phyloP scores from a whole-genome alignment of 305 asterid species.

The Fraxinus velutina region DNA sequence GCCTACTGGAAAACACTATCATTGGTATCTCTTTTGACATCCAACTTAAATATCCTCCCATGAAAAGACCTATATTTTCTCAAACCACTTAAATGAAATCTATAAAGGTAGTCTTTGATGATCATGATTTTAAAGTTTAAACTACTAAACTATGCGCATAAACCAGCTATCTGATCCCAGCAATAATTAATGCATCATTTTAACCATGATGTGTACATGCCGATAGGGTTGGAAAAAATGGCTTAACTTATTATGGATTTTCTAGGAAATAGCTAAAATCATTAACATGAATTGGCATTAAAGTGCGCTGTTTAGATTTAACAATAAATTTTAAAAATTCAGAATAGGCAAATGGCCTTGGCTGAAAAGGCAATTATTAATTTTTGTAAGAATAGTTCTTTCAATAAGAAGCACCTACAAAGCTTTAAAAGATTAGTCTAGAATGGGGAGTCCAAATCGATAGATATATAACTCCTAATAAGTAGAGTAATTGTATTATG shows the following conservation, averaged over 20 bases:
- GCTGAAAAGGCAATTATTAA: too few species aligned
- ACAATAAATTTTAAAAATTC: background rate
- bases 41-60: background rate
- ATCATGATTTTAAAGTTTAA: background rate
- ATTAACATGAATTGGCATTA: background rate
- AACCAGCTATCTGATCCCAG: background rate
- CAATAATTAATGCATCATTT: background rate
- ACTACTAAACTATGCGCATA: background rate
- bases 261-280: background rate
- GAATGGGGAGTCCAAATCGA: too few species aligned
- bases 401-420: too few species aligned
- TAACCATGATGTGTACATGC: background rate
- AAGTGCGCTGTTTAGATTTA: background rate
- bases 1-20: background rate
- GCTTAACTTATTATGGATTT: background rate
- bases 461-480: too few species aligned
- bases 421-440: background rate
- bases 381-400: too few species aligned
- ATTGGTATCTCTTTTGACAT: background rate
- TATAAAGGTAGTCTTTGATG: background rate
- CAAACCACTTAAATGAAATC: background rate
- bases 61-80: background rate
- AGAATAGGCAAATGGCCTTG: background rate
- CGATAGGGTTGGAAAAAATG: background rate
- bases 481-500: background rate